A percentile compares a stretch with the other conserved stretches of the same genome.
Evolutionary conservation across 2,329 filamentous ascomycete genomes (phyloP).

Genomic region (Fusarium euwallaceae): DNA sequence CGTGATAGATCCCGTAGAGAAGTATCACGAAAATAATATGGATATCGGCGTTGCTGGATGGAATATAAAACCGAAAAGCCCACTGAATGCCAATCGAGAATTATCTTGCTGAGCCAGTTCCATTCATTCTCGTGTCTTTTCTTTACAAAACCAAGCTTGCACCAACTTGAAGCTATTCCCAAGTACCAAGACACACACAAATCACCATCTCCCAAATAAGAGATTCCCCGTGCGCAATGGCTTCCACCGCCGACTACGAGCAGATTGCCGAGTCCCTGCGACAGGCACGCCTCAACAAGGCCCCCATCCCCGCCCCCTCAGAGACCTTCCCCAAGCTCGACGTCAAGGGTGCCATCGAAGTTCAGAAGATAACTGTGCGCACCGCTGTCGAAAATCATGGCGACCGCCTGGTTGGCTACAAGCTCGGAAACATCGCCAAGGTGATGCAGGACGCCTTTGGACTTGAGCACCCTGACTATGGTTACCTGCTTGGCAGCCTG

Average conservation of each 20-base stretch:
- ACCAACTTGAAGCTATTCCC: neutral
- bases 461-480: conserved; percentile 47
- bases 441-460: conserved; percentile 49
- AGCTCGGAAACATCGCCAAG: conserved; percentile 49
- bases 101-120: neutral
- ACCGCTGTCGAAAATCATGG: conserved; percentile 37
- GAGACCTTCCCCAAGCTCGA: conserved; percentile 39
- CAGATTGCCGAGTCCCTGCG: conserved; percentile 35
- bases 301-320: conserved; percentile 38
- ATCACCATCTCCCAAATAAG: neutral
- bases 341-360: conserved; percentile 39
- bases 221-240: neutral
- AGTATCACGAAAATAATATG: neutral
- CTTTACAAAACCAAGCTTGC: neutral
- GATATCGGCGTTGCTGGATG: neutral
- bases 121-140: neutral
- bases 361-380: conserved; percentile 40
- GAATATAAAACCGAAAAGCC: conserved; percentile 6
- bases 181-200: neutral
- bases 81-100: neutral
- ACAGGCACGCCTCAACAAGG: conserved; percentile 33
- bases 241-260: conserved; percentile 11
- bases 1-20: neutral
- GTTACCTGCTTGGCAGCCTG: conserved; percentile 43
- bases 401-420: conserved; percentile 45